These are phyloP conservation scores for Nitzschia sp. DNA, from an alignment of 108 stramenopile species.

Conservation along the genomic window DNA sequence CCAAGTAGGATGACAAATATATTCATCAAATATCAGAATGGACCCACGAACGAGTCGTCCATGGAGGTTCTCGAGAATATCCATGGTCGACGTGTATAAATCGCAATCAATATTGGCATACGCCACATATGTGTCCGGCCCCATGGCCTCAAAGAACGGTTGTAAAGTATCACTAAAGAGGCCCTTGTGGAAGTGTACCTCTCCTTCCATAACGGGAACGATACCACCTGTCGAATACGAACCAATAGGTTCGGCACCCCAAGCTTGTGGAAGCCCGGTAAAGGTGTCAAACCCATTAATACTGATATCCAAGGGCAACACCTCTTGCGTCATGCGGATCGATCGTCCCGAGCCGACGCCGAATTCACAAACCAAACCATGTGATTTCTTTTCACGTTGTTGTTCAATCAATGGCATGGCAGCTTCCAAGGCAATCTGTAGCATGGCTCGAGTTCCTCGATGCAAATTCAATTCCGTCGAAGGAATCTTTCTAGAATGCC, in stretches of 20 bases:
- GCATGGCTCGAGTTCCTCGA: slow-evolving; percentile 80
- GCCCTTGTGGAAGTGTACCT: slow-evolving; percentile 78
- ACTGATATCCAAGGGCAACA: slow-evolving; percentile 65
- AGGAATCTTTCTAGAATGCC: slow-evolving; percentile 74
- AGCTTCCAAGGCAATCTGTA: slow-evolving; percentile 78
- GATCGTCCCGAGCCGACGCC: slow-evolving; percentile 81
- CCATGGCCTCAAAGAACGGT: slow-evolving; percentile 49
- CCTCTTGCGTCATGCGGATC: slow-evolving; percentile 82
- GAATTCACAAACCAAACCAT: slow-evolving; percentile 84
- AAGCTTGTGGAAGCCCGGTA: slow-evolving; percentile 83
- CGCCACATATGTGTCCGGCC: slow-evolving; percentile 62
- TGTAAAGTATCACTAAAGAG: slow-evolving; percentile 81
- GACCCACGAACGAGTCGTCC: slow-evolving; percentile 76
- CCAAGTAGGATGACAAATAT: slow-evolving; percentile 84
- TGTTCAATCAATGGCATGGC: slow-evolving; percentile 68
- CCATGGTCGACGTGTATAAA: slow-evolving; percentile 75
- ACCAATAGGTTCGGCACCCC: slow-evolving; percentile 80
- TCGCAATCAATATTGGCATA: slow-evolving; percentile 91
- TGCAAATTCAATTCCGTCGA: slow-evolving; percentile 61
- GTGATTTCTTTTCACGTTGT: slow-evolving; percentile 9
- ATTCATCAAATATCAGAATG: slow-evolving; percentile 84
- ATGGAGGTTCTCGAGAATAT: slow-evolving; percentile 82
- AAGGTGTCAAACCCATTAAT: slow-evolving; percentile 92
- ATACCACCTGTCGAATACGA: slow-evolving; percentile 80
- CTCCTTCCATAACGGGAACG: slow-evolving; percentile 60